Conservation (phyloP, 1,284 basidiomycete genomes). For the Neolentinus lepideus region DNA sequence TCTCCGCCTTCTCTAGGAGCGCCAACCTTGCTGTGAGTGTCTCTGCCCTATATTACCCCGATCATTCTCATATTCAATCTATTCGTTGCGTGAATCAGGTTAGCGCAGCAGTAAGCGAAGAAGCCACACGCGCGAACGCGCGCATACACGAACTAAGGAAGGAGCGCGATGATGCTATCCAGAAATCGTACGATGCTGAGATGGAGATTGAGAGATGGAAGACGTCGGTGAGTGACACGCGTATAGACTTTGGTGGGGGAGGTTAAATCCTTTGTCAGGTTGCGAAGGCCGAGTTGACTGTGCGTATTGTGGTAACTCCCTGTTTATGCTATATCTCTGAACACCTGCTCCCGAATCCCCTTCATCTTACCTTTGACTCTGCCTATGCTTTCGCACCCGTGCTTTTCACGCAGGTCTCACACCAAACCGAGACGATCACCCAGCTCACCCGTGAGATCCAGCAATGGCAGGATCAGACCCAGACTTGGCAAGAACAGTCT, state of each 20-base stretch:
- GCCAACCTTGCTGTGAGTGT: slow-evolving; percentile 11
- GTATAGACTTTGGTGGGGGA: not conserved
- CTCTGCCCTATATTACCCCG: slow-evolving; percentile 18
- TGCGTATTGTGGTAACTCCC: slow-evolving; percentile 19
- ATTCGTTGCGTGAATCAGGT: slow-evolving; percentile 8
- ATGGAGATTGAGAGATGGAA: slow-evolving; percentile 41
- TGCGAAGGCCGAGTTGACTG: slow-evolving; percentile 50
- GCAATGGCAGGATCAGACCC: slow-evolving; percentile 65
- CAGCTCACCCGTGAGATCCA: slow-evolving; percentile 54
- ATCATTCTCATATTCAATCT: slow-evolving; percentile 12
- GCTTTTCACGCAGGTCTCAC: slow-evolving; percentile 32
- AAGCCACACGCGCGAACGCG: slow-evolving; percentile 35
- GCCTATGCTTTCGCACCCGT: not conserved
- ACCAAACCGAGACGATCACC: slow-evolving; percentile 51
- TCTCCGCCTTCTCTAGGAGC: slow-evolving; percentile 9
- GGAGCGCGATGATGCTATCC: slow-evolving; percentile 50
- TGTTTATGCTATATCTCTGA: slow-evolving; percentile 3
- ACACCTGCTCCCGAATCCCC: not conserved
- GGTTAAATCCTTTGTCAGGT: slow-evolving; percentile 27
- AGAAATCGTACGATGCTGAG: slow-evolving; percentile 34
- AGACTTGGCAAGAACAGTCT: slow-evolving; percentile 62
- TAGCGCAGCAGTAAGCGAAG: slow-evolving; percentile 23
- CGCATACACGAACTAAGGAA: slow-evolving; percentile 39
- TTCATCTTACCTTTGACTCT: not conserved
- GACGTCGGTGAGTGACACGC: slow-evolving; percentile 37